phyloP scores from a whole-genome alignment of 2,329 filamentous ascomycete genomes.

The Leptoxyphium fumago region DNA sequence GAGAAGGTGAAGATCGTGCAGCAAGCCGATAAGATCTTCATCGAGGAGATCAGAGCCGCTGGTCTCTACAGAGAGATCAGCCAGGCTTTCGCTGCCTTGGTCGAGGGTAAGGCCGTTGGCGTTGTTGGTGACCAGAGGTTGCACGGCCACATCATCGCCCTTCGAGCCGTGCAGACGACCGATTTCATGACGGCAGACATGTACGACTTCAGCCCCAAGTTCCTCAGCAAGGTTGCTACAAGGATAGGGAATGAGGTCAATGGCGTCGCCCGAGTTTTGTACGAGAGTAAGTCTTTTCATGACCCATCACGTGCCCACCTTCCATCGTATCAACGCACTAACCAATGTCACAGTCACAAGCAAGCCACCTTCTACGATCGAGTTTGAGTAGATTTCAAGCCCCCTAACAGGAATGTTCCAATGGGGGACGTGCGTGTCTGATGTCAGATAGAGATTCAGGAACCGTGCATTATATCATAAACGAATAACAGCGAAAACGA shows the following conservation, averaged over 20 bases:
- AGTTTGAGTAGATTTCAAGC: conserved; percentile 45
- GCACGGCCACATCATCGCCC: conserved; percentile 46
- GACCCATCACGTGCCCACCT: background rate
- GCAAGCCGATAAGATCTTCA: conserved; percentile 67
- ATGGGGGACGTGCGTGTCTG: too few relatives aligned
- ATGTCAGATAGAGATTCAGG: too few relatives aligned
- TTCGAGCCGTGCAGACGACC: conserved; percentile 46
- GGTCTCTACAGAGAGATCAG: conserved; percentile 59
- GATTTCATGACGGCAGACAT: conserved; percentile 66
- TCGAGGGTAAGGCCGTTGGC: conserved; percentile 50
- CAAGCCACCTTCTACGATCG: conserved; percentile 59
- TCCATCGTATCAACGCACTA: conserved; percentile 1
- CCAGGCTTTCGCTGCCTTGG: conserved; percentile 55
- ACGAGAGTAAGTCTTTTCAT: conserved; percentile 41
- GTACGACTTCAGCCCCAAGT: conserved; percentile 49
- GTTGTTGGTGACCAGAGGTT: conserved; percentile 58
- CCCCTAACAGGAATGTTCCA: too few relatives aligned
- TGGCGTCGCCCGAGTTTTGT: conserved; percentile 56
- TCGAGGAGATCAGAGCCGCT: conserved; percentile 56
- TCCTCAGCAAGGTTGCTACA: conserved; percentile 50
- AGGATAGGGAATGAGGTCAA: conserved; percentile 64
- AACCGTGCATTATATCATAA: too few relatives aligned
- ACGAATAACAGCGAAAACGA: too few relatives aligned
- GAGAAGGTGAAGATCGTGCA: conserved; percentile 66
- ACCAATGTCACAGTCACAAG: conserved; percentile 34